Percentiles rank a stretch among this genome's conserved stretches.
Conservation (phyloP, 139 green algal genomes). For the Coelastrella sp. region DNA sequence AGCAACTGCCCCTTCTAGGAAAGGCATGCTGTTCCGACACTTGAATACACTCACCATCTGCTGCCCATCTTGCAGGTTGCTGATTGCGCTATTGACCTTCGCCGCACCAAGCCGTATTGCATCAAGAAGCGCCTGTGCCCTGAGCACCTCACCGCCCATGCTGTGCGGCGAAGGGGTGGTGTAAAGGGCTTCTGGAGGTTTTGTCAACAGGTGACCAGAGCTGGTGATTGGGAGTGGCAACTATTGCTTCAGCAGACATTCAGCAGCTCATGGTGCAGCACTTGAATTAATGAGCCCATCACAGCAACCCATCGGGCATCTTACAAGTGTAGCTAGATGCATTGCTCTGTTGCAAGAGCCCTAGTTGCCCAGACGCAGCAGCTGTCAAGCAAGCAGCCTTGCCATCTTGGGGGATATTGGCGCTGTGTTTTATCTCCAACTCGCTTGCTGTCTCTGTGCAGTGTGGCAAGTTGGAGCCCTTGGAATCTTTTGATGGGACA, state of each 20-base stretch:
- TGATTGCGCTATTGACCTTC: constrained; percentile 5
- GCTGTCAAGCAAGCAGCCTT: no score
- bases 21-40: neutral
- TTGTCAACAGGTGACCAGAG: constrained; percentile 5
- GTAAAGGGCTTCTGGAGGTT: constrained; percentile 15
- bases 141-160: constrained; percentile 26
- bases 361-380: no score
- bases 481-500: constrained; percentile 13
- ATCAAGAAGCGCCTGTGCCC: constrained; percentile 38
- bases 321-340: no score
- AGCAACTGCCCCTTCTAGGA: no score
- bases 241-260: no score
- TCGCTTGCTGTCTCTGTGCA: neutral
- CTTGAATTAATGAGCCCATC: no score
- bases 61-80: constrained; percentile 2
- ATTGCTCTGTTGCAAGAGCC: no score
- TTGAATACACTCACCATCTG: neutral
- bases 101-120: constrained; percentile 21
- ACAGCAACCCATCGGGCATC: no score
- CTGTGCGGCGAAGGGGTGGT: neutral
- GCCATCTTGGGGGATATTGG: neutral
- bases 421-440: neutral
- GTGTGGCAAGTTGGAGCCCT: constrained; percentile 32
- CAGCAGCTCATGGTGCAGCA: no score
- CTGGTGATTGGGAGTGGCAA: neutral